Percentiles rank a stretch among this genome's conserved stretches.
Evolutionary conservation across 2,329 filamentous ascomycete genomes (phyloP).

Genomic region (Colletotrichum sojae): DNA sequence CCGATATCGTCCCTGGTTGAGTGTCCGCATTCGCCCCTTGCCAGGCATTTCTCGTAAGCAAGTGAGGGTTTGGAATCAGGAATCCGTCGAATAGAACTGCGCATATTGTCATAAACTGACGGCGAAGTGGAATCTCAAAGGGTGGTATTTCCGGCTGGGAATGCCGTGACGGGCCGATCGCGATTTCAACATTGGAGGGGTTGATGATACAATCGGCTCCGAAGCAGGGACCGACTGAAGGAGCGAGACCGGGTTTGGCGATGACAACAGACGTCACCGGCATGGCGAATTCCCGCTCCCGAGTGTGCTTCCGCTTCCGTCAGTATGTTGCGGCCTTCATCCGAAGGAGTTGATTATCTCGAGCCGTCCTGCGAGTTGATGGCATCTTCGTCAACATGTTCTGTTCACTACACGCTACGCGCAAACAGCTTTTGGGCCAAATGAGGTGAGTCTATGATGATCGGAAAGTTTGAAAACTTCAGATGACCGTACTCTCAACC

Average conservation of each 20-base stretch:
- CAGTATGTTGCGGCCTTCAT: neutral
- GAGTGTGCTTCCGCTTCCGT: neutral
- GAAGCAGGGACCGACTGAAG: constrained; percentile 2
- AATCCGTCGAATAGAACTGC: too few species aligned
- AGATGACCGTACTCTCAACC: too few species aligned
- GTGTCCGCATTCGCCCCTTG: too few species aligned
- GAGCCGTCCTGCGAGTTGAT: neutral
- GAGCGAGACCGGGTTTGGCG: constrained; percentile 18
- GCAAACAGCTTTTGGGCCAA: too few species aligned
- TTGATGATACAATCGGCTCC: constrained; percentile 20
- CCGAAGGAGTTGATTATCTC: neutral
- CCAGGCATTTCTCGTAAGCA: too few species aligned
- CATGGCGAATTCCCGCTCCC: constrained; percentile 27
- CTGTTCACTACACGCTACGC: too few species aligned
- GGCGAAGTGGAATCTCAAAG: neutral
- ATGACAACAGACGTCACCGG: constrained; percentile 27
- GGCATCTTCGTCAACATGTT: too few species aligned
- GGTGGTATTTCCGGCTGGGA: neutral
- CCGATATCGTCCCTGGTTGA: too few species aligned
- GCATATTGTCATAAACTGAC: neutral
- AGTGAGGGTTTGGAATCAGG: too few species aligned
- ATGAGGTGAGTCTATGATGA: too few species aligned
- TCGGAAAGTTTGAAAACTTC: too few species aligned
- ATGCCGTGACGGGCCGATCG: constrained; percentile 12
- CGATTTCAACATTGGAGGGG: constrained; percentile 34